Evolutionary conservation across 1,284 basidiomycete genomes (phyloP), one percentile per base, ranked within the genome.

Genomic region (Tilletia horrida): DNA sequence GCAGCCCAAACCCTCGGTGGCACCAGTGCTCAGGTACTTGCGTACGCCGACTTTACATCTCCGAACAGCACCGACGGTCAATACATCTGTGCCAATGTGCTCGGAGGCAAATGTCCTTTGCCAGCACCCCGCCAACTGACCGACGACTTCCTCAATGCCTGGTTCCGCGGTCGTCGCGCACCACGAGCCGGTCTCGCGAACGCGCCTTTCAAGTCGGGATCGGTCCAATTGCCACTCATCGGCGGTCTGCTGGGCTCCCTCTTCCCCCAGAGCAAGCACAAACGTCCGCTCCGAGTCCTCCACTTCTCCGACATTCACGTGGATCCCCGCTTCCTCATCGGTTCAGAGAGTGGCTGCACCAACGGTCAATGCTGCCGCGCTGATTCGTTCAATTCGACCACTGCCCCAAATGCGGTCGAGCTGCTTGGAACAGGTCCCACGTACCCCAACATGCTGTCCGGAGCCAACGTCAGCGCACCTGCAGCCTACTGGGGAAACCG

Each of bases 221-320:
- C 55, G 6, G 23, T 27, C 14, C 50, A 52, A 14, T 27, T 52
- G 21, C 62, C 40, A n/a, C 18, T 29, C 25, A 63, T 47, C n/a
- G 50, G 50, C 6, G 50, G 50, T 27, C 21, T 52, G 4, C 35
- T 43, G 27, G 35, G 35, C 31, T 83, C 84, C 0, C 87, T 85
- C 78, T 83, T 84, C 76, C 84, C 85, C 14, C 89, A 59, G 29
- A 40, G 6, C 35, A 1, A 25, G 14, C 4, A 87, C 57, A 89
- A 88, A 11, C 83, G 88, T 74, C 84, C 87, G 59, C 82, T 91
- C 48, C 90, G 89, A 75, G 88, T 91, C 1, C 82, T 91, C 59
- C 91, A 92, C 76, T 73, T 91, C 16, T 90, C 89, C 0, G 90
- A 92, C 75, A 84, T 90, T 68, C 91, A 92, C 81, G 83, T 92